Base-by-base conservation (phyloP, 129 eudicot species). In the sunflower (Helianthus annuus) region DNA sequence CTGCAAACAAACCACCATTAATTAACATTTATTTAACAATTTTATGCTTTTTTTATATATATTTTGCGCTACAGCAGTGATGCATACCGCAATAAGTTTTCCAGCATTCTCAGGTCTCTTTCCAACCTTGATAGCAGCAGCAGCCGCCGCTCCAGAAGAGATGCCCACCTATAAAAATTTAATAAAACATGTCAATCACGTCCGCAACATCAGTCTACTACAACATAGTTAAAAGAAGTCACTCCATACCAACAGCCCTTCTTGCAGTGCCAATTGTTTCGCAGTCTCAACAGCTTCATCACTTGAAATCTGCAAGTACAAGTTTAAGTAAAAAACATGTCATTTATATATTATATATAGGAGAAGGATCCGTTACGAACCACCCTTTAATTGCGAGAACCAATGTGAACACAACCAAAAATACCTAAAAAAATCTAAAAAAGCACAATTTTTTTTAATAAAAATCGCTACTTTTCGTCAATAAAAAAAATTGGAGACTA, bases 61-160 rank as follows among this genome's bases (percentile, higher is more conserved):
- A 53, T 52, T 5, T 6, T 9, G 46, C 45, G 22, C n/a, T 65
- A 38, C 40, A 56, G 34, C 6, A 48, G 45, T 61, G 27, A 73
- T 36, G 67, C 87, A 70, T 89, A 94, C 99, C 83, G 89, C 96
- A 14, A 94, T 90, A 81, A 94, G 99, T 64, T 94, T 94, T 80
- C 99, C 99, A 46, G 93, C 91, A 78, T 94, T 94, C 81, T 94
- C 97, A 39, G 99, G 96, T 88, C 99, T 84, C 81, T 86, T 88
- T 53, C 93, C 99, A 71, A 94, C 89, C 83, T 81, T 70, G 56
- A 94, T 84, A 61, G 99, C 99, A 69, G 97, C 99, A 32, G 93
- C 93, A 6, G 97, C 98, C 0, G 98, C 99, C 6, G 99, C 99
- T 79, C 99, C 99, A 56, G 99, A 94, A 56, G 99, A 94, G 76